Conservation (phyloP, 148 eudicot genomes). For the Cornus florida region DNA sequence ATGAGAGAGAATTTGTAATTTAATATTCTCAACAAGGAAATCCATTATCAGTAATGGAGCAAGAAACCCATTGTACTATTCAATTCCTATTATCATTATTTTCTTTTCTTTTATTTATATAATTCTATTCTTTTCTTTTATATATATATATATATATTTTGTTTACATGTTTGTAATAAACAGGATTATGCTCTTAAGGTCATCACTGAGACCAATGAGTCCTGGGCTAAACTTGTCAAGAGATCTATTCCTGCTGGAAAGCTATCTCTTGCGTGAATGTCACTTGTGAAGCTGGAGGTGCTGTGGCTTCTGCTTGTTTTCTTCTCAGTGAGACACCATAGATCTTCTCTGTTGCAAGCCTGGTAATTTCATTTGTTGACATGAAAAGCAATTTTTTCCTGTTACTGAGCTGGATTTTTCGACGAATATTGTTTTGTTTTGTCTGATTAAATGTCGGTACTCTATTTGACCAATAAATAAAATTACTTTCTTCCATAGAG, state of each 20-base stretch:
- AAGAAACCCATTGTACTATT: no score
- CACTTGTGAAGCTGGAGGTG: not conserved
- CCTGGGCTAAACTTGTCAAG: slow-evolving; percentile 92
- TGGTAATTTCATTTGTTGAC: not conserved
- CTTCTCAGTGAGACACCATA: not conserved
- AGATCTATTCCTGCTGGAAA: slow-evolving; percentile 86
- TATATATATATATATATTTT: not conserved
- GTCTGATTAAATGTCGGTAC: not conserved
- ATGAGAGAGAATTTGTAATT: not conserved
- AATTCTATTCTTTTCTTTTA: not conserved
- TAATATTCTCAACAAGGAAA: not conserved
- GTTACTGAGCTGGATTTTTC: not conserved
- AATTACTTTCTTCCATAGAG: not conserved
- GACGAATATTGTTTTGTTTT: not conserved
- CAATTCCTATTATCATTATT: not conserved
- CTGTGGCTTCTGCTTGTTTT: not conserved
- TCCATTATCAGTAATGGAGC: not conserved
- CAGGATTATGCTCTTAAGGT: slow-evolving; percentile 97
- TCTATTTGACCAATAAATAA: not conserved
- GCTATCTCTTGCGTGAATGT: slow-evolving; percentile 70
- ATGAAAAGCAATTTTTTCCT: not conserved
- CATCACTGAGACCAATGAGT: slow-evolving; percentile 83
- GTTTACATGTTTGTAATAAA: slow-evolving; percentile 1
- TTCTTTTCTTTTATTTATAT: not conserved
- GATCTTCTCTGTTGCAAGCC: not conserved